These are phyloP conservation scores for Calonectria montana DNA, from an alignment of 2,329 filamentous ascomycete species.

Conservation along the genomic window DNA sequence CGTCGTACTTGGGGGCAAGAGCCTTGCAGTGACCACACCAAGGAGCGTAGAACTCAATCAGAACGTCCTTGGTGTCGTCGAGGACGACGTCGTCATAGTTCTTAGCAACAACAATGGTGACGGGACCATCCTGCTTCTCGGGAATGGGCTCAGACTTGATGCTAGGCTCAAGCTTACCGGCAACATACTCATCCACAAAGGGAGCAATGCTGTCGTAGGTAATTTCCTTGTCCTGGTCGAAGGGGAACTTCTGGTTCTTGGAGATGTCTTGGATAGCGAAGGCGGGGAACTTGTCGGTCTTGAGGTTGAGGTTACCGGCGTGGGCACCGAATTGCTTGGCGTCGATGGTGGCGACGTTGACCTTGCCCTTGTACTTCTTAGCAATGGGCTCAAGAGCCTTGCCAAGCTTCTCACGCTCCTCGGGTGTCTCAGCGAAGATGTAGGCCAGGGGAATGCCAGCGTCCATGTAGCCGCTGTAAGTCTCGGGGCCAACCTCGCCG, in stretches of 20 bases:
- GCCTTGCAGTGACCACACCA: constrained; percentile 99
- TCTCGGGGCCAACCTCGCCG: constrained; percentile 96
- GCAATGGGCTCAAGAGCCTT: constrained; percentile 86
- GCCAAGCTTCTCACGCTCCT: constrained; percentile 86
- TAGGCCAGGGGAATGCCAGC: constrained; percentile 94
- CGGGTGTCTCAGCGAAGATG: constrained; percentile 92
- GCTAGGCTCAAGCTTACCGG: constrained; percentile 92
- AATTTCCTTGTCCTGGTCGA: constrained; percentile 84
- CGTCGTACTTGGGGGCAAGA: constrained; percentile 95
- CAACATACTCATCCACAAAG: constrained; percentile 87
- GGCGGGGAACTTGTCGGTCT: constrained; percentile 92
- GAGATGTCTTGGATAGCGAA: constrained; percentile 96
- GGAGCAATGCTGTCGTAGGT: constrained; percentile 76
- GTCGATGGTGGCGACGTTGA: constrained; percentile 99
- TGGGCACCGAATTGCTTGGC: constrained; percentile 94
- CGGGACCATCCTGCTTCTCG: constrained; percentile 90
- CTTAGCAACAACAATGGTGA: constrained; percentile 90
- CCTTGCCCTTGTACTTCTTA: constrained; percentile 89
- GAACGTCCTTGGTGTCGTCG: constrained; percentile 94
- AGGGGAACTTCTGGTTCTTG: constrained; percentile 98
- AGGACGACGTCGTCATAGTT: constrained; percentile 93
- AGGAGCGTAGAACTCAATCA: constrained; percentile 98
- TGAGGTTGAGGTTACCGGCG: constrained; percentile 96
- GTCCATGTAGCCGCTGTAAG: constrained; percentile 94
- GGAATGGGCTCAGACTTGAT: constrained; percentile 99